phyloP scores from a whole-genome alignment of 257 asterid species.

The Jacaranda copaia region DNA sequence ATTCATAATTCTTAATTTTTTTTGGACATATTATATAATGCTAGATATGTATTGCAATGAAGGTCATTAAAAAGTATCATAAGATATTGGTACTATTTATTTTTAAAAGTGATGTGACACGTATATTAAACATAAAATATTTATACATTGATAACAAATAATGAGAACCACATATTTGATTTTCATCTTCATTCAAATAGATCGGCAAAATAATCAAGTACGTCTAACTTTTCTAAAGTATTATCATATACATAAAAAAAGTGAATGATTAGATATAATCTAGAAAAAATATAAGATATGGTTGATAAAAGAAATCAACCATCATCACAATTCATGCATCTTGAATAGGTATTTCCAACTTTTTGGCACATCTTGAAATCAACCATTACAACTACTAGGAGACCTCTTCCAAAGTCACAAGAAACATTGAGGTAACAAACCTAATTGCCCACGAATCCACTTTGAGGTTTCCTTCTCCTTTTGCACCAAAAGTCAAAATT shows the following conservation, averaged over 20 bases:
- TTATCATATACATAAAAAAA: background rate
- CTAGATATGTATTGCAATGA: no score
- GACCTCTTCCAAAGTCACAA: background rate
- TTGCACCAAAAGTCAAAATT: slow-evolving; percentile 3
- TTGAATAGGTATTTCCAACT: background rate
- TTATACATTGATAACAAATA: no score
- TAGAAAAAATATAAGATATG: background rate
- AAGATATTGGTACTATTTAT: no score
- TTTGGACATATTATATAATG: no score
- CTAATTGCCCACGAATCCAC: slow-evolving; percentile 25
- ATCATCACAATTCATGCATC: background rate
- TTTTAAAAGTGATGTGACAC: no score
- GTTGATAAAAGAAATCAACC: background rate
- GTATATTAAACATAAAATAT: no score
- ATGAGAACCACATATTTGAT: no score
- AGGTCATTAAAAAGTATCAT: no score
- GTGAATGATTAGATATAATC: background rate
- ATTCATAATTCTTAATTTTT: no score
- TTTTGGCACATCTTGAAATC: no score
- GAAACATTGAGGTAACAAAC: slow-evolving; percentile 19
- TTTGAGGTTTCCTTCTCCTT: background rate
- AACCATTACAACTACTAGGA: slow-evolving; percentile 14
- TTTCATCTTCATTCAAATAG: no score
- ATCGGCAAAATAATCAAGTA: no score
- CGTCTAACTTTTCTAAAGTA: background rate